These are phyloP conservation scores for Phytophthora podocarpi DNA, from an alignment of 352 stramenopile species.

Conservation along the genomic window DNA sequence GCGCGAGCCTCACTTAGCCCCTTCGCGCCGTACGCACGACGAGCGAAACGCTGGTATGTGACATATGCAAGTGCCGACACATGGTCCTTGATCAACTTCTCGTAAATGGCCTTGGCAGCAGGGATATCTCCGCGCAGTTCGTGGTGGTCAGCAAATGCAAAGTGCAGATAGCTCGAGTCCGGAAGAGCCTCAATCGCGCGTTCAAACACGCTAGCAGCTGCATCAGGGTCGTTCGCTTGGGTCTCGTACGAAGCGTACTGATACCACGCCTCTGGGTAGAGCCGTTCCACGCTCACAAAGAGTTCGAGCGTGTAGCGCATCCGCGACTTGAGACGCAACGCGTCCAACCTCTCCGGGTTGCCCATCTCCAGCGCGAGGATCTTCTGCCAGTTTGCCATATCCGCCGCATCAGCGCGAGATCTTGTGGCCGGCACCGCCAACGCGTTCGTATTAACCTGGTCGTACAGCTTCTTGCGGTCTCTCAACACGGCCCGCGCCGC, in stretches of 20 bases:
- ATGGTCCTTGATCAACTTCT: conserved; percentile 78
- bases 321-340: conserved; percentile 75
- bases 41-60: conserved; percentile 84
- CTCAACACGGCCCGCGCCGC: conserved; percentile 74
- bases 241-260: conserved; percentile 87
- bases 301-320: conserved; percentile 87
- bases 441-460: conserved; percentile 74
- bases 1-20: conserved; percentile 74
- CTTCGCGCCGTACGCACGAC: conserved; percentile 76
- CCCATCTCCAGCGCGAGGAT: conserved; percentile 76
- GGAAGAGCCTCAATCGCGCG: conserved; percentile 78
- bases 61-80: conserved; percentile 82
- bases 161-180: conserved; percentile 80
- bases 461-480: conserved; percentile 87
- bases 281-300: conserved; percentile 77
- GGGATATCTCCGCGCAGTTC: conserved; percentile 70
- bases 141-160: conserved; percentile 83
- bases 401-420: conserved; percentile 39
- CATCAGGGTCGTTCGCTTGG: conserved; percentile 73
- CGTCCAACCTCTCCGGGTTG: conserved; percentile 85
- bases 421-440: conserved; percentile 56
- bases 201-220: conserved; percentile 69
- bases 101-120: conserved; percentile 80
- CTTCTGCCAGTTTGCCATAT: conserved; percentile 83
- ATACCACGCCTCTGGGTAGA: conserved; percentile 86